These are phyloP conservation scores for Candida peoriensis DNA, from an alignment of 805 yeast species.

Conservation along the genomic window DNA sequence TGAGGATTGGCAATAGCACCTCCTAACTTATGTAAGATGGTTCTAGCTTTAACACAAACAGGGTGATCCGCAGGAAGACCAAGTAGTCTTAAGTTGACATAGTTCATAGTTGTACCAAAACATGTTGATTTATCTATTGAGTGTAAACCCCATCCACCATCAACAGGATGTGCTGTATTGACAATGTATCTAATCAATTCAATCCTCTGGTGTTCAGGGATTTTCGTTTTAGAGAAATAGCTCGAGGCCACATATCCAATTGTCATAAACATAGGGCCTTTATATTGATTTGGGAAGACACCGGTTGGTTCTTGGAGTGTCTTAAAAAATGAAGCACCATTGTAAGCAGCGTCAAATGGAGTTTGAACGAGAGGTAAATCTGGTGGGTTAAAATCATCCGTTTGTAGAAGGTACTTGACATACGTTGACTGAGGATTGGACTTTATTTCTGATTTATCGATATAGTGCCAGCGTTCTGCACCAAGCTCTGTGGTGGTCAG, in stretches of 20 bases:
- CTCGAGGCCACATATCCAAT: conserved; percentile 78
- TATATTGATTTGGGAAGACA: conserved; percentile 84
- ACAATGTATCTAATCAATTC: conserved; percentile 84
- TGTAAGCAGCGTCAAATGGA: conserved; percentile 58
- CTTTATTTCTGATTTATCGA: conserved; percentile 32
- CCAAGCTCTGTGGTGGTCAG: conserved; percentile 67
- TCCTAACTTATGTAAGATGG: conserved; percentile 65
- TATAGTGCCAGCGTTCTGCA: conserved; percentile 75
- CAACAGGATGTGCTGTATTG: conserved; percentile 94
- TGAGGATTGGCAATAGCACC: conserved; percentile 92
- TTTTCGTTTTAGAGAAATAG: conserved; percentile 62
- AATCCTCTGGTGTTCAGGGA: conserved; percentile 56
- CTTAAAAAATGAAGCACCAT: conserved; percentile 68
- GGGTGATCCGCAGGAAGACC: conserved; percentile 75
- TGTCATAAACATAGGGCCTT: conserved; percentile 97
- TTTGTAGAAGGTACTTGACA: conserved; percentile 50
- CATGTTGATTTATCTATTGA: conserved; percentile 90
- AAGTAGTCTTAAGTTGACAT: conserved; percentile 71
- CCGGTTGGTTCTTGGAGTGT: conserved; percentile 80
- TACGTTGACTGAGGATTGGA: conserved; percentile 47
- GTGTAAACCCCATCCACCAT: conserved; percentile 99
- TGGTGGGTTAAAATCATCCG: conserved; percentile 34
- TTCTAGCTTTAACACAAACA: conserved; percentile 71
- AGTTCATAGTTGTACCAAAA: conserved; percentile 89
- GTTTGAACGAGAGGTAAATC: conserved; percentile 30